Base-by-base conservation (phyloP, 495 filamentous ascomycete genomes). In the Podospora pseudocomata region DNA sequence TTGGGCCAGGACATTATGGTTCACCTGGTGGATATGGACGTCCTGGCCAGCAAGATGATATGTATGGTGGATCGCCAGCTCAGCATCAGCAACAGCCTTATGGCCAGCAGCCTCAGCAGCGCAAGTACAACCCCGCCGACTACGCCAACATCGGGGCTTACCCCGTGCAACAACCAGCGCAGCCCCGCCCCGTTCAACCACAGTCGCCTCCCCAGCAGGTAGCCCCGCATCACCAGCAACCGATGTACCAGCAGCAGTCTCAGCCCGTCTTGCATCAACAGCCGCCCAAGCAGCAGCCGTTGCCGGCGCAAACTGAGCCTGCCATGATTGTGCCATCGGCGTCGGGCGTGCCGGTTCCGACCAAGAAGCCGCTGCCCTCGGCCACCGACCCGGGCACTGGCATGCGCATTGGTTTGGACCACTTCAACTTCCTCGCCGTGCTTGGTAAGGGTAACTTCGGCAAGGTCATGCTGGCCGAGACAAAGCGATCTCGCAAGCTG, bases 401-500 rank as follows among this genome's bases (percentile, higher is more conserved):
- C 59, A 80, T 87, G 68, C 84, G 95, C 65, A 97, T 99, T 74
- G 95, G 95, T 34, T 84, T 99, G 60, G 95, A 98, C 77, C 93
- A 98, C 77, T 99, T 99, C 84, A 99, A 99, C 76, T 99, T 99
- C 86, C 86, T 99, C 70, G 95, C 95, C 67, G 95, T 99, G 71
- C 89, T 99, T 71, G 95, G 95, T 70, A 99, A 99, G 78, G 95
- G 95, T 81, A 99, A 99, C 78, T 99, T 99, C 75, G 95, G 95
- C 78, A 99, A 99, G 83, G 95, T 99, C 81, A 99, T 99, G 95
- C 81, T 99, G 72, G 95, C 95, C 7, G 95, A 99, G 80, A 97
- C 95, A 4, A 99, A 99, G 83, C 86, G 88, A 57, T 86, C 89
- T 26, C 92, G 93, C 76, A 90, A 95, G 76, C 83, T 99, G 34